Evolutionary conservation across 768 basidiomycete species (phyloP), one percentile per base, ranked within the genome.

Genomic region (Candolleomyces aberdarensis): DNA sequence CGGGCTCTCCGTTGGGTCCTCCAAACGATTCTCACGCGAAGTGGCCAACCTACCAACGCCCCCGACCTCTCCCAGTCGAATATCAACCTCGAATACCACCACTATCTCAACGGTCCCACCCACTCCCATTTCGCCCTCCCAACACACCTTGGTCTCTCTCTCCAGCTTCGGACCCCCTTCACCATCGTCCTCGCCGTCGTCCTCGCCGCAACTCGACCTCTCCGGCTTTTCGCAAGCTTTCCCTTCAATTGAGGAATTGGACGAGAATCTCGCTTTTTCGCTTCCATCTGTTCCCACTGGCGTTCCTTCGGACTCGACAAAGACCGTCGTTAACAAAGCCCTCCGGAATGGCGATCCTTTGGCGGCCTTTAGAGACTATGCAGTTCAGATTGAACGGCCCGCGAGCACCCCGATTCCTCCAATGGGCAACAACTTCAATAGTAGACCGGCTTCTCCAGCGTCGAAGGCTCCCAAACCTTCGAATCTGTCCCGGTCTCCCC

Each of bases 141-240:
- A 81, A n/a, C 89, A 88, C 65, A 80, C 83, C 3, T 77, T 92
- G 52, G 88, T 93, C 10, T 83, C 87, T 0, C 81, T 86, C 2
- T 87, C 89, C 4, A 83, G 83, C 36, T 76, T 93, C 17, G 91
- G 89, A 3, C 89, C 91, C 39, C 87, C 91, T 4, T 86, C 89
- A 9, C 87, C 88, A 1, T 79, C 85, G 15, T 85, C 88, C 14
- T 85, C 88, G 2, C 87, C 86, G 10, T 85, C 86, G 4, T 82
- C 70, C 73, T 32, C 69, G 71, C 61, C 65, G 50, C 68, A 60
- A 51, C 69, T 70, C 54, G 73, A 79, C 43, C 63, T 86, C n/a
- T 75, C 81, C 8, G 85, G 85, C 39, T 91, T 91, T 66, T 73
- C 81, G 5, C 81, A 83, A 53, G 71, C 81, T n/a, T 93, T 92